These are phyloP conservation scores for Pogostemon cablin DNA, from an alignment of 257 asterid species.

Conservation along the genomic window DNA sequence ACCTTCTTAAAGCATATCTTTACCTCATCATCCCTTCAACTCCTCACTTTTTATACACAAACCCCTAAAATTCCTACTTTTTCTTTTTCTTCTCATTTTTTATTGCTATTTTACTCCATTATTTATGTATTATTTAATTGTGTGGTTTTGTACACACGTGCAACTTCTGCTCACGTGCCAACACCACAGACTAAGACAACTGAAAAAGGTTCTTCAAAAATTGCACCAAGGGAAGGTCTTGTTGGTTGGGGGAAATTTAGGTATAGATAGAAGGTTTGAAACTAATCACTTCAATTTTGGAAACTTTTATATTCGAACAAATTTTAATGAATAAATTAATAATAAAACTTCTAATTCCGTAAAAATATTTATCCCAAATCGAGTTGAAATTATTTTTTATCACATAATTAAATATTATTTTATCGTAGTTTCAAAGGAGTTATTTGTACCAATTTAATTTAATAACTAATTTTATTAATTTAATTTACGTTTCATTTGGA, in stretches of 20 bases:
- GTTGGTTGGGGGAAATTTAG: constrained; percentile 26
- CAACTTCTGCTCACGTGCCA: constrained; percentile 66
- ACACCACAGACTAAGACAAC: constrained; percentile 39
- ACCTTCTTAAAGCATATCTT: constrained; percentile 63
- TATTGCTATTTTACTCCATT: not conserved
- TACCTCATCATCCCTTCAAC: constrained; percentile 44
- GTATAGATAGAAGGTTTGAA: constrained; percentile 10
- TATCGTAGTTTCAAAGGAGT: too few species aligned
- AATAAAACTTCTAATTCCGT: too few species aligned
- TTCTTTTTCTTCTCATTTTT: not conserved
- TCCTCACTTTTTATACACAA: constrained; percentile 24
- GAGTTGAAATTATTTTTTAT: too few species aligned
- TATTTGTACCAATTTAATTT: too few species aligned
- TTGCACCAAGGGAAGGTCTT: constrained; percentile 31
- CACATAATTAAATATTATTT: too few species aligned
- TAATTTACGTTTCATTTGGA: too few species aligned
- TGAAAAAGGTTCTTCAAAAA: constrained; percentile 35
- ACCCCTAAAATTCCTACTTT: not conserved
- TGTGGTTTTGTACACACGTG: constrained; percentile 46
- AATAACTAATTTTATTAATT: too few species aligned
- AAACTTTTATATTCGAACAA: too few species aligned
- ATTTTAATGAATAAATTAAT: too few species aligned
- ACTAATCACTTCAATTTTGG: too few species aligned
- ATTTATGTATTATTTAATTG: not conserved
- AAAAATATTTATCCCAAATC: too few species aligned